Conservation (phyloP, 192 early-diverging fungal genomes). For the Coemansia sp. region DNA sequence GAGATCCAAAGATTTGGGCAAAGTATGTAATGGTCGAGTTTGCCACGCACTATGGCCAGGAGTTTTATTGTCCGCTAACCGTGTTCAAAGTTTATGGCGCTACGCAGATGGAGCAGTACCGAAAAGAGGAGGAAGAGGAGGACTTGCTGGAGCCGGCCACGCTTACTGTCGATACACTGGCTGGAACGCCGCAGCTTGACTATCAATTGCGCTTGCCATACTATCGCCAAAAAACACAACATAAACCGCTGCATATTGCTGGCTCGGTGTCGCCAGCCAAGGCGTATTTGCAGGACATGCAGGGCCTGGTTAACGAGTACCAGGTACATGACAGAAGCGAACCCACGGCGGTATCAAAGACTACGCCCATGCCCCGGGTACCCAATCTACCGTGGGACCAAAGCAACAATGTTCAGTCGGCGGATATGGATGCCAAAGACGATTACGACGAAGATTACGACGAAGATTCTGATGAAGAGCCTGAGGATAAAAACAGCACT, state of each 20-base stretch:
- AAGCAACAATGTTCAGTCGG: constrained; percentile 3
- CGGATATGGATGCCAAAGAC: constrained; percentile 20
- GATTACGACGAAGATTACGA: constrained; percentile 38
- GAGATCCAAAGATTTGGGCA: constrained; percentile 72
- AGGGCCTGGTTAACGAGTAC: constrained; percentile 39
- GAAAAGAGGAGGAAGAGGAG: constrained; percentile 58
- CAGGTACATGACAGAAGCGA: constrained; percentile 23
- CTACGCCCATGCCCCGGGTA: constrained; percentile 33
- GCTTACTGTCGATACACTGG: constrained; percentile 33
- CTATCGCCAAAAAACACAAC: constrained; percentile 15
- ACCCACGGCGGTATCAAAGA: constrained; percentile 7
- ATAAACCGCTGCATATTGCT: constrained; percentile 30
- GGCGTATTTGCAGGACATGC: constrained; percentile 45
- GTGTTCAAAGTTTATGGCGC: constrained; percentile 85
- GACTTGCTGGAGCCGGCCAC: constrained; percentile 42
- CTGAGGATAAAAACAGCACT: background rate
- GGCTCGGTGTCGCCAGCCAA: constrained; percentile 32
- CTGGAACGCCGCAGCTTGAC: constrained; percentile 22
- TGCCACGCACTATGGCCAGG: constrained; percentile 79
- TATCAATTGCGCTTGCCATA: constrained; percentile 35
- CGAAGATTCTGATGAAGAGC: constrained; percentile 5
- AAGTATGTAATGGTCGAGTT: constrained; percentile 90
- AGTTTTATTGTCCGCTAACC: constrained; percentile 93
- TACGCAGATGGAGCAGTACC: constrained; percentile 88
- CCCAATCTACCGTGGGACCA: constrained; percentile 45